Evolutionary conservation across 305 asterid genomes (phyloP), one percentile per base, ranked within the genome.

Genomic region (Solanum hybrid): DNA sequence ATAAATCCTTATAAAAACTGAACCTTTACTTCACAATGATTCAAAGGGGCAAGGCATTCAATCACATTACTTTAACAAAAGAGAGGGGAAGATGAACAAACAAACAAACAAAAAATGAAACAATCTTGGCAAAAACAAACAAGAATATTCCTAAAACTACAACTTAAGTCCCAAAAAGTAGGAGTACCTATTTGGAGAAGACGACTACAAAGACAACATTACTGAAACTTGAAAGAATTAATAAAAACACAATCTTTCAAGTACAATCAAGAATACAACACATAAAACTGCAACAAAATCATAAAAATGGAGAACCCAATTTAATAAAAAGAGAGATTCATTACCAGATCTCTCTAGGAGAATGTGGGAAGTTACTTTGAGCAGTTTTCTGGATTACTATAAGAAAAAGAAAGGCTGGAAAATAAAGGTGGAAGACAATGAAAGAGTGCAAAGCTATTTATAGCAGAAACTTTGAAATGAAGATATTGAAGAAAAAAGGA

Each of bases 311-410:
- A 45, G 60, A 14, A 45, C 19, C 60, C 60, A 13, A 45, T 45
- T 51, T 7, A 15, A 51, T 51, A 51, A 51, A 6, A 15, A 51
- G 66, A 17, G 66, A 51, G 86, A 89, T 56, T 56, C 26, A 78
- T 80, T 89, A 89, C 92, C 90, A 87, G 89, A 89, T 91, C 80
- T 77, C 66, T 32, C 35, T 17, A 3, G 19, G 71, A 64, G 35
- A 38, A 82, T 82, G 72, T 45, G 38, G 27, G n/a, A 69, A 81
- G 26, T 12, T 37, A 19, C 6, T 34, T n/a, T 42, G 7, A 72
- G 26, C 45, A 84, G 79, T 77, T 80, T 56, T 38, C 56, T 45
- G 1, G 1, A 29, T n/a, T 85, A 27, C 45, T 29, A 6, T 35
- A 17, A 31, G 10, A n/a, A 31, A 14, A 36, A 27, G 13, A 8